Conservation (phyloP, 768 basidiomycete genomes). For the Austroboletus festivus region DNA sequence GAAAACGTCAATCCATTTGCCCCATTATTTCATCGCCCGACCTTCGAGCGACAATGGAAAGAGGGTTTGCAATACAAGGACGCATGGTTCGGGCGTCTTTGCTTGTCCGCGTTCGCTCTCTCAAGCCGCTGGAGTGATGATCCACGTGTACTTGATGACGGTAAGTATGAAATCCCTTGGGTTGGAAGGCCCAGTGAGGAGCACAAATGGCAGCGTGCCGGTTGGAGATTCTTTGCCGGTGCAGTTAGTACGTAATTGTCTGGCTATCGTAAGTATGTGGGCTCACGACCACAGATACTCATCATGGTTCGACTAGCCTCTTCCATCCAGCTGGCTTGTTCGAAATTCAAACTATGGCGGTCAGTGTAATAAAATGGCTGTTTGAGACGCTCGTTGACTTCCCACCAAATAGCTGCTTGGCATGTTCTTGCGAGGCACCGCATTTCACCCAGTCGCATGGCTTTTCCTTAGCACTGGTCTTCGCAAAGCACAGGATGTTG, state of each 20-base stretch:
- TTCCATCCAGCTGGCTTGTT: slow-evolving; percentile 57
- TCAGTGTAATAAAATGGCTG: slow-evolving; percentile 28
- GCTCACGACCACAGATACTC: slow-evolving; percentile 41
- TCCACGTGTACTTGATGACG: slow-evolving; percentile 48
- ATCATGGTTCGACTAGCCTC: slow-evolving; percentile 47
- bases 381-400: slow-evolving; percentile 6
- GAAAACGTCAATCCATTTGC: slow-evolving; percentile 51
- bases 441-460: slow-evolving; percentile 53
- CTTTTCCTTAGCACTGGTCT: slow-evolving; percentile 49
- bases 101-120: slow-evolving; percentile 64
- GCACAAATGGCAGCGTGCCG: slow-evolving; percentile 50
- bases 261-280: background rate
- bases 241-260: slow-evolving; percentile 43
- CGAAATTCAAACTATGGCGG: slow-evolving; percentile 58
- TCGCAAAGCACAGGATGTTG: slow-evolving; percentile 71
- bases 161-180: slow-evolving; percentile 20
- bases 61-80: slow-evolving; percentile 53
- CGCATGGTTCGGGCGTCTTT: slow-evolving; percentile 58
- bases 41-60: slow-evolving; percentile 61
- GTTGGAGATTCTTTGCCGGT: slow-evolving; percentile 57
- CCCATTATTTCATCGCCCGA: slow-evolving; percentile 69
- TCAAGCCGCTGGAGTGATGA: slow-evolving; percentile 67
- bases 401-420: slow-evolving; percentile 41
- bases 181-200: slow-evolving; percentile 27
- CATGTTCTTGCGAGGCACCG: slow-evolving; percentile 52